Base-by-base conservation (phyloP, 2,329 filamentous ascomycete genomes). In the Mariannaea elegans region DNA sequence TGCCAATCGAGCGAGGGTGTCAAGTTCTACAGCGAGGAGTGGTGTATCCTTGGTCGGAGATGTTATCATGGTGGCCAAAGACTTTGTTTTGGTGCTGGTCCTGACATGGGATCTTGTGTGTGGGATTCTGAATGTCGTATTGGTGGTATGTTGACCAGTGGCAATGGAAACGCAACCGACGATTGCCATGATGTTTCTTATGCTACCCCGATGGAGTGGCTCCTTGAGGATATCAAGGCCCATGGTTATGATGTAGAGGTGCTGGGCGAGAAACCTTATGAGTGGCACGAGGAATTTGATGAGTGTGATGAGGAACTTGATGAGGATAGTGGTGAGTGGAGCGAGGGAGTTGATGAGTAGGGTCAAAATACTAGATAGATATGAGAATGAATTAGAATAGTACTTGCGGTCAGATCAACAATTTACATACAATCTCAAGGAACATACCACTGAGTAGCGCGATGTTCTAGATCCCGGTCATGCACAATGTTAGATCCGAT, bases 201-300 rank as follows among this genome's bases (percentile, higher is more conserved):
- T 34, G 58, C 34, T 1, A 60, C 63, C 0, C 52, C 59, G 0
- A 59, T 62, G 2, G 38, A 64, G 12, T 65, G 62, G 56, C 56
- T 65, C 0, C 44, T 65, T 3, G 18, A 57, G 0, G 58, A 62
- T 31, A 58, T 64, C 4, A 41, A 18, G 10, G 13, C 2, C 1
- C 16, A 44, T 10, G 63, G 59, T 1, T 57, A 36, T 13, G 19
- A 64, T 2, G 39, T 64, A 5, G 42, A 59, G 21, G 21, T 51
- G 7, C 18, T 48, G n/a, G n/a, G n/a, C n/a, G n/a, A n/a, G n/a
- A n/a, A n/a, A n/a, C n/a, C n/a, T n/a, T n/a, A n/a, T n/a, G n/a
- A n/a, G n/a, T n/a, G n/a, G n/a, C n/a, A n/a, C n/a, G n/a, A n/a
- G n/a, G n/a, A n/a, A n/a, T n/a, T n/a, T n/a, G n/a, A n/a, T n/a